phyloP scores from a whole-genome alignment of 139 green algal species.

The Chlorella sp. region DNA sequence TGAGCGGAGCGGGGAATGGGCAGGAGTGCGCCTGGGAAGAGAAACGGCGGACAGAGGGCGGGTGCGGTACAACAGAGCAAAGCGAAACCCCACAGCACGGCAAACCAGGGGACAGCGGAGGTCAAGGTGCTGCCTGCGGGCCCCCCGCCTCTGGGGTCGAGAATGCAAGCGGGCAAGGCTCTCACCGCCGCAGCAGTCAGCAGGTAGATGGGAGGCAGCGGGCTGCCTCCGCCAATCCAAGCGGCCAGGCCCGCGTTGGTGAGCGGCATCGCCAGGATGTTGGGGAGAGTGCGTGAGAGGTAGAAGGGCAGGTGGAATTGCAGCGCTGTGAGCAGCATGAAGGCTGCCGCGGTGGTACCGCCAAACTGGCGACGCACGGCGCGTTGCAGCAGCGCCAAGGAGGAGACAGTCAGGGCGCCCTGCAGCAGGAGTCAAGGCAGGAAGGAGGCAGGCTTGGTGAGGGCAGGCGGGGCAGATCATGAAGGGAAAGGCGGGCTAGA shows the following conservation, averaged over 20 bases:
- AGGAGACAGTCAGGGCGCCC: conserved; percentile 33
- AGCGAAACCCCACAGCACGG: too few relatives aligned
- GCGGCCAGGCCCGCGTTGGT: conserved; percentile 53
- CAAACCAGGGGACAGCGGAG: too few relatives aligned
- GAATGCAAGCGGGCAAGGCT: too few relatives aligned
- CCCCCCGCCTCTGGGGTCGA: too few relatives aligned
- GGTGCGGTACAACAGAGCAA: too few relatives aligned
- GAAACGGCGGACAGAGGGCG: too few relatives aligned
- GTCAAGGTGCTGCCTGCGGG: too few relatives aligned
- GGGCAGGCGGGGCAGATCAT: too few relatives aligned
- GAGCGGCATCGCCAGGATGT: conserved; percentile 77
- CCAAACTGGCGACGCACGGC: conserved; percentile 34
- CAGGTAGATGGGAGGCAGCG: conserved; percentile 37
- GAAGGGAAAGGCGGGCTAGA: not conserved
- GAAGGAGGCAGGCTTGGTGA: not conserved
- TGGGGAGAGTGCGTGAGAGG: conserved; percentile 76
- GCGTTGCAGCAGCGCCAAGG: conserved; percentile 37
- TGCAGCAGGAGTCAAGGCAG: not conserved
- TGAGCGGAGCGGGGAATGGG: too few relatives aligned
- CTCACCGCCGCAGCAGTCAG: conserved; percentile 49
- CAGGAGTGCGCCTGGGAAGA: too few relatives aligned
- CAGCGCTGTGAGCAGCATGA: conserved; percentile 53
- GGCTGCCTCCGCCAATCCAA: conserved; percentile 45
- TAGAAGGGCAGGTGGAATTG: conserved; percentile 94
- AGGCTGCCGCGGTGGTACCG: conserved; percentile 3